These are phyloP conservation scores for Paxillus rubicundulus DNA, from an alignment of 768 basidiomycete genomes.

Conservation along the genomic window DNA sequence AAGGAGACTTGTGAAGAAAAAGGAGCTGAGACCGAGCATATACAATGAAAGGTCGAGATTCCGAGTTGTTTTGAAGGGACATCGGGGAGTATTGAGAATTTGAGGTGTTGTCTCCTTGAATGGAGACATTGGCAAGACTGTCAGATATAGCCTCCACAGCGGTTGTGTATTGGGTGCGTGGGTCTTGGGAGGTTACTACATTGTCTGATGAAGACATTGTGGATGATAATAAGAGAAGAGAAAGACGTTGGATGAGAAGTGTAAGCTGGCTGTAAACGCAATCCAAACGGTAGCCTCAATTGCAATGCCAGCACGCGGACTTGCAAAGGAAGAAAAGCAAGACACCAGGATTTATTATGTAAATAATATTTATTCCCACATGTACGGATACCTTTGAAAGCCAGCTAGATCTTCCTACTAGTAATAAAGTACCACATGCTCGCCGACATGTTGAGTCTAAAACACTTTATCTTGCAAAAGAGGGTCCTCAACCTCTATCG, in stretches of 20 bases:
- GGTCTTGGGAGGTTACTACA: conserved; percentile 1
- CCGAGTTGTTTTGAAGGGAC: conserved; percentile 19
- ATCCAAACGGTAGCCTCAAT: conserved; percentile 3
- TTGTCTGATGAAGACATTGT: conserved; percentile 36
- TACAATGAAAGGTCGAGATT: conserved; percentile 48
- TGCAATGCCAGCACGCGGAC: conserved; percentile 12
- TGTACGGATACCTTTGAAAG: conserved; percentile 1
- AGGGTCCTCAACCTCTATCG: conserved; percentile 63
- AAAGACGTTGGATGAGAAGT: conserved; percentile 2
- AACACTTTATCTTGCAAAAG: conserved; percentile 72
- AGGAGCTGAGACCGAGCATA: conserved; percentile 74
- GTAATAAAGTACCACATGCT: no score
- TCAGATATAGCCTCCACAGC: conserved; percentile 30
- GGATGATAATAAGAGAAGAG: conserved; percentile 10
- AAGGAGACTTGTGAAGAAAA: conserved; percentile 66
- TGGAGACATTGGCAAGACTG: conserved; percentile 32
- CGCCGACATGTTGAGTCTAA: conserved; percentile 54
- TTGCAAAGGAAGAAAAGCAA: conserved; percentile 18
- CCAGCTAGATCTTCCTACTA: conserved; percentile 8
- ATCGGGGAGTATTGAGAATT: conserved; percentile 8
- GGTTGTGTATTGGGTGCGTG: conserved; percentile 8
- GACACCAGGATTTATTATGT: conserved; percentile 6
- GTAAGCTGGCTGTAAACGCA: background rate
- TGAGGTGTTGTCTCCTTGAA: conserved; percentile 18
- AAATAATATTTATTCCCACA: background rate